A percentile compares a stretch with the other conserved stretches of the same genome.
Evolutionary conservation across 2,329 filamentous ascomycete genomes (phyloP).

Genomic region (Coleophoma cylindrospora): DNA sequence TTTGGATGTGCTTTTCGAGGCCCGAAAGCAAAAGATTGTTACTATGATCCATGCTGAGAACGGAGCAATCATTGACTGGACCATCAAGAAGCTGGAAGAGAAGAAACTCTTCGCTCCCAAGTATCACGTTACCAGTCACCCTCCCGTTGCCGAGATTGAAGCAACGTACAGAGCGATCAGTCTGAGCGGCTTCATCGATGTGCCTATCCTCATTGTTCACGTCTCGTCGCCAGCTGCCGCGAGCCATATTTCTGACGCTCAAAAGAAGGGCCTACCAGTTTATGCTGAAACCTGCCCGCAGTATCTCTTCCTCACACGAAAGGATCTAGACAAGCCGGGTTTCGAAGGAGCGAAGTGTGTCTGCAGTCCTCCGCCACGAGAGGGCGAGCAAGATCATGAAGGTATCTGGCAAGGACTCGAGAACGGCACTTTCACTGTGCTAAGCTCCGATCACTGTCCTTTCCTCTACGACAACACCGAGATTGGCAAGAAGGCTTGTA

Average conservation of each 20-base stretch:
- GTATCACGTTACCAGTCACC: constrained; percentile 44
- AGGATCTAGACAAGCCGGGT: constrained; percentile 41
- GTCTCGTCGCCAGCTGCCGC: constrained; percentile 42
- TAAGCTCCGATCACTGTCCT: constrained; percentile 36
- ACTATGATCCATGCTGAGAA: constrained; percentile 54
- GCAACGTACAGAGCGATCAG: constrained; percentile 48
- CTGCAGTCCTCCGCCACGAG: constrained; percentile 46
- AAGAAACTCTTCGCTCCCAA: constrained; percentile 41
- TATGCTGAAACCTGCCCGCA: constrained; percentile 52
- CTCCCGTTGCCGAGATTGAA: constrained; percentile 44
- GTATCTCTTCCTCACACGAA: constrained; percentile 47
- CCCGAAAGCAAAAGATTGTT: constrained; percentile 37
- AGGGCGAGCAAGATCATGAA: constrained; percentile 38
- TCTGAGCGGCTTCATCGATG: constrained; percentile 42
- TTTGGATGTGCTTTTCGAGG: constrained; percentile 36
- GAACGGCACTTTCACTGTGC: constrained; percentile 47
- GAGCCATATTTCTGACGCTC: constrained; percentile 39
- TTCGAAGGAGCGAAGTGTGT: constrained; percentile 52
- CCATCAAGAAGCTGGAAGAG: constrained; percentile 46
- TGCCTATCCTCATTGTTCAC: constrained; percentile 49
- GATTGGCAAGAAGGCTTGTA: constrained; percentile 42
- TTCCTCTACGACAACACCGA: constrained; percentile 38
- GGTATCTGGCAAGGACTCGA: constrained; percentile 44
- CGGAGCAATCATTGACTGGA: constrained; percentile 47
- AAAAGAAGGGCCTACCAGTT: constrained; percentile 41